These are phyloP conservation scores for Chrysoporthe deuterocubensis DNA, from an alignment of 2,329 filamentous ascomycete species.

Conservation along the genomic window DNA sequence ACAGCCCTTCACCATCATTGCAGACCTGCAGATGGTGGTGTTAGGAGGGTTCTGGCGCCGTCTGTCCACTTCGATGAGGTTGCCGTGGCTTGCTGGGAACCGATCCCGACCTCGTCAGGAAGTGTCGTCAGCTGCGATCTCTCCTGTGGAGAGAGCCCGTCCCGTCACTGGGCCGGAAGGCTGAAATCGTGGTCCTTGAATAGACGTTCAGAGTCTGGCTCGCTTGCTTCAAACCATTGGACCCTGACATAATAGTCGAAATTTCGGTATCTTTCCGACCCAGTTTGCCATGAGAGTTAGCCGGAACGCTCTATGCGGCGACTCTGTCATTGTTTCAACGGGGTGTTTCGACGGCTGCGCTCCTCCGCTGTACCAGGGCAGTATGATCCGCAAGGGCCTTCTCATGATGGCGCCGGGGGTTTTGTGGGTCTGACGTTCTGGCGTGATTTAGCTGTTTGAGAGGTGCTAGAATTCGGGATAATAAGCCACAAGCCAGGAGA, in stretches of 20 bases:
- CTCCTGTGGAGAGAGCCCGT: background rate
- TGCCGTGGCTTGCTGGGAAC: too few species aligned
- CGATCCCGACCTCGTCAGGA: background rate
- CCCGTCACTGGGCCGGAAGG: background rate
- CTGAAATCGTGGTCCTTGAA: background rate
- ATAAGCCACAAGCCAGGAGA: background rate
- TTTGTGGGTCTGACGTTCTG: background rate
- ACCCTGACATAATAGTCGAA: conserved; percentile 5
- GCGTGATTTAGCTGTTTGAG: background rate
- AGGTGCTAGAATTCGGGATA: background rate
- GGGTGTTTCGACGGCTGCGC: conserved; percentile 7
- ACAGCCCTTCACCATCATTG: background rate
- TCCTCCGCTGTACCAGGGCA: background rate
- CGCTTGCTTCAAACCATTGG: background rate
- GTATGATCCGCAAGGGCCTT: background rate
- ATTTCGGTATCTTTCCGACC: background rate
- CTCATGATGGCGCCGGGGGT: conserved; percentile 1
- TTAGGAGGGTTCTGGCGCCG: background rate
- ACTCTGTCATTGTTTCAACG: conserved; percentile 3
- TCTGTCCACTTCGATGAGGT: too few species aligned
- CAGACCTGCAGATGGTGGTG: background rate
- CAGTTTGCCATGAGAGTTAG: background rate
- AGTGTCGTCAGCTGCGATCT: background rate
- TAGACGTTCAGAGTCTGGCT: background rate
- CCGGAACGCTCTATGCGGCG: background rate